Evolutionary conservation across 2,329 filamentous ascomycete species (phyloP).

Genomic region (Fusarium newnesense): DNA sequence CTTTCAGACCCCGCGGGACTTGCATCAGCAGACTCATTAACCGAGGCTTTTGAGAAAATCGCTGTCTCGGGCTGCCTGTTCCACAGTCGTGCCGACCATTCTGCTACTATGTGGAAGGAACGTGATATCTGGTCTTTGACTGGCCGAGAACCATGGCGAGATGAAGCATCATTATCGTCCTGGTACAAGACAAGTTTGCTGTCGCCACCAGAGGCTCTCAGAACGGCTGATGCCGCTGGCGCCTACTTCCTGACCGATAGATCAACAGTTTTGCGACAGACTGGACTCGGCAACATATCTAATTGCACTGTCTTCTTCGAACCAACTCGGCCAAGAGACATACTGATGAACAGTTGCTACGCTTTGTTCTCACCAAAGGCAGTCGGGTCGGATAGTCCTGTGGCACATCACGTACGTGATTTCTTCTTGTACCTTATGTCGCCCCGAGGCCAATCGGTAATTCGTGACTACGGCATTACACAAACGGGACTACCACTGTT

Average conservation of each 20-base stretch:
- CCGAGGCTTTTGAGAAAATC: not conserved
- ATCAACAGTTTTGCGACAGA: not conserved
- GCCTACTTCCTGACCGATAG: not conserved
- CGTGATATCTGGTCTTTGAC: not conserved
- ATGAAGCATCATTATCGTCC: not conserved
- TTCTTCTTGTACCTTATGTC: not conserved
- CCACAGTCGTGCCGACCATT: not conserved
- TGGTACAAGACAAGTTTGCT: not conserved
- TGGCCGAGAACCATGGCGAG: not conserved
- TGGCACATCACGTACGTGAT: not conserved
- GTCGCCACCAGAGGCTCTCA: not conserved
- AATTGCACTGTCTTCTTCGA: not conserved
- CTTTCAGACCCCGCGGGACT: not conserved
- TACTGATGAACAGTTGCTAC: not conserved
- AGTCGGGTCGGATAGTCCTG: not conserved
- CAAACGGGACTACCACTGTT: not conserved
- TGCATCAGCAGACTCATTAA: not conserved
- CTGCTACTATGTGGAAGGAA: not conserved
- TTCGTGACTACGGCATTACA: not conserved
- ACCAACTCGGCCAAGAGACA: not conserved
- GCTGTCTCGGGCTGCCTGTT: not conserved
- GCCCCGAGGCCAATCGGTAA: not conserved
- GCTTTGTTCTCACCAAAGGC: not conserved
- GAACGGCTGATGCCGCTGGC: not conserved
- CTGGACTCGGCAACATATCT: not conserved